phyloP scores from a whole-genome alignment of 1,284 basidiomycete species.

The Stereum hirsutum region DNA sequence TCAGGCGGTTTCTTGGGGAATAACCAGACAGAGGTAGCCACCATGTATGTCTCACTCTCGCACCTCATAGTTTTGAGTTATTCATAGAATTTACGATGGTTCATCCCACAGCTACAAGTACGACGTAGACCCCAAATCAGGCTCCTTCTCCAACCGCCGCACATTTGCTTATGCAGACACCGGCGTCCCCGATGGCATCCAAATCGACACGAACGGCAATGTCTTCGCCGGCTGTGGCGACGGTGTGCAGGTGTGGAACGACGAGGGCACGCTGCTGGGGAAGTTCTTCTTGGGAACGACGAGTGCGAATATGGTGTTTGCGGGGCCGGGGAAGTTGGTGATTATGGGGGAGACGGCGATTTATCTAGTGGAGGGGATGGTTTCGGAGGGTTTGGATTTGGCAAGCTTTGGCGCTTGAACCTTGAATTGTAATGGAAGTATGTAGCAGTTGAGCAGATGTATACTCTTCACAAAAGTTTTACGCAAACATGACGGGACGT shows the following conservation, averaged over 20 bases:
- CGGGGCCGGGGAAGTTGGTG: conserved; percentile 50
- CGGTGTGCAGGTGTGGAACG: conserved; percentile 63
- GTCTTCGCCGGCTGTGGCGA: conserved; percentile 65
- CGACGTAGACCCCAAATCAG: conserved; percentile 53
- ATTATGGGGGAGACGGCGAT: conserved; percentile 63
- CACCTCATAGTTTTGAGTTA: background rate
- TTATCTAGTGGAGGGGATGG: conserved; percentile 53
- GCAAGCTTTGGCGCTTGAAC: no score
- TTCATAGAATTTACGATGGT: background rate
- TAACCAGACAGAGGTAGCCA: conserved; percentile 56
- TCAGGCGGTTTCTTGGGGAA: conserved; percentile 38
- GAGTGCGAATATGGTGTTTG: conserved; percentile 63
- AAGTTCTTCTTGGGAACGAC: conserved; percentile 62
- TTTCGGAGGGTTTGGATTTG: conserved; percentile 24
- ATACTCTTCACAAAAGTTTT: no score
- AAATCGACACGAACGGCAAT: conserved; percentile 54
- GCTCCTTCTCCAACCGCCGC: conserved; percentile 52
- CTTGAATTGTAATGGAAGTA: no score
- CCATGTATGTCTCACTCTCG: conserved; percentile 39
- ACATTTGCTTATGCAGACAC: conserved; percentile 65
- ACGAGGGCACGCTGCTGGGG: conserved; percentile 54
- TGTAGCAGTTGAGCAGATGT: no score
- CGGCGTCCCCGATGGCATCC: conserved; percentile 55
- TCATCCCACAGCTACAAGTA: conserved; percentile 67
- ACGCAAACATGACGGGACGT: no score